Evolutionary conservation across 2,329 filamentous ascomycete species (phyloP).

Genomic region (Trichoderma gracile): DNA sequence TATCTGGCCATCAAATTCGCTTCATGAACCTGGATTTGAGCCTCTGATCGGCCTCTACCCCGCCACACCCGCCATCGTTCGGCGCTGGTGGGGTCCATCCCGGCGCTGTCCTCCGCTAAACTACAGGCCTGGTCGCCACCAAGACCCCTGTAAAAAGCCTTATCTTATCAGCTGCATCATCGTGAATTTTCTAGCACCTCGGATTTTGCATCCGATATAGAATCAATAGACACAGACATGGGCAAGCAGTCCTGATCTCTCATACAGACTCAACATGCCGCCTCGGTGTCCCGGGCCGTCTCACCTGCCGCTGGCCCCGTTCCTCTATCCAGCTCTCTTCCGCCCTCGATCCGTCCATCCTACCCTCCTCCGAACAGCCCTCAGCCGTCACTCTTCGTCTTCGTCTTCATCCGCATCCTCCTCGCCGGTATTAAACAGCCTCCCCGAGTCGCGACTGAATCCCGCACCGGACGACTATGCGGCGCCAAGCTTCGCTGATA

Average conservation of each 20-base stretch:
- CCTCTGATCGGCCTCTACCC: slow-evolving; percentile 11
- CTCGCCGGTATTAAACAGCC: slow-evolving; percentile 30
- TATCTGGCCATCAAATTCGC: no score
- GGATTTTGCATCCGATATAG: no score
- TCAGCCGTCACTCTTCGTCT: slow-evolving; percentile 28
- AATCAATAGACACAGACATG: background rate
- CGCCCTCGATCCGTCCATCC: slow-evolving; percentile 32
- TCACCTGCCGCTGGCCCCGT: slow-evolving; percentile 37
- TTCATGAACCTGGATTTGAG: background rate
- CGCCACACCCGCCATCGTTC: slow-evolving; percentile 11
- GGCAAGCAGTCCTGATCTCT: background rate
- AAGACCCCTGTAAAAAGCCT: background rate
- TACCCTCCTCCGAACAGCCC: slow-evolving; percentile 30
- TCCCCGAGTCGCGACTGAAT: slow-evolving; percentile 65
- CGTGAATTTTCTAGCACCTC: slow-evolving; percentile 11
- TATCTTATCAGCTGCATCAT: slow-evolving; percentile 22
- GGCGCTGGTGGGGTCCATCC: slow-evolving; percentile 16
- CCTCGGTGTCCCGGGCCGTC: slow-evolving; percentile 32
- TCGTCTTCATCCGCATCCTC: slow-evolving; percentile 25
- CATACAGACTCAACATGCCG: slow-evolving; percentile 31
- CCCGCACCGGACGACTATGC: slow-evolving; percentile 83
- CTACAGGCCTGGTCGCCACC: background rate
- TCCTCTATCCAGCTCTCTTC: slow-evolving; percentile 54
- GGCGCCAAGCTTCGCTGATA: slow-evolving; percentile 80
- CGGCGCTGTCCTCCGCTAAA: slow-evolving; percentile 4